phyloP scores from a whole-genome alignment of 2,329 filamentous ascomycete species.

The Aureobasidium vineae region DNA sequence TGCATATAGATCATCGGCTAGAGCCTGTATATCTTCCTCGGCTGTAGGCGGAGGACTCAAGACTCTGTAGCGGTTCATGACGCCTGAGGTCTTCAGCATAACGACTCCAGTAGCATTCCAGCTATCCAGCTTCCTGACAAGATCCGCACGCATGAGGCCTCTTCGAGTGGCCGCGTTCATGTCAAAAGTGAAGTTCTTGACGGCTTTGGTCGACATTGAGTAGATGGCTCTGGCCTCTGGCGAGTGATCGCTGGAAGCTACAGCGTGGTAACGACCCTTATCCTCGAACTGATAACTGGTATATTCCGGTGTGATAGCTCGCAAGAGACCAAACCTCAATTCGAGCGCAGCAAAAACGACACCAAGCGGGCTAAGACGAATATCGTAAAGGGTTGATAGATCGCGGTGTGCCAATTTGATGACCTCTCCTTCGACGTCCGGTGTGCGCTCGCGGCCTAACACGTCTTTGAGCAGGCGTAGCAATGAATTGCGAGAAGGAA shows the following conservation, averaged over 20 bases:
- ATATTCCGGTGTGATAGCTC: conserved; percentile 59
- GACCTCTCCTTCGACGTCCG: conserved; percentile 42
- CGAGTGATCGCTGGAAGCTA: conserved; percentile 41
- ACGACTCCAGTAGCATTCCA: conserved; percentile 53
- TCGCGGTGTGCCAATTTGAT: conserved; percentile 50
- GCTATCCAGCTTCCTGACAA: conserved; percentile 56
- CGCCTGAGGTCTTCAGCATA: conserved; percentile 52
- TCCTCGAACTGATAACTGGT: conserved; percentile 54
- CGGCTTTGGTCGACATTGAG: conserved; percentile 43
- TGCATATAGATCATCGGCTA: conserved; percentile 51
- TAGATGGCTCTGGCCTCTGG: conserved; percentile 49
- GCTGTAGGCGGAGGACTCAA: conserved; percentile 49
- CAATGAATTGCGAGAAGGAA: conserved; percentile 55
- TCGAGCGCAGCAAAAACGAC: conserved; percentile 60
- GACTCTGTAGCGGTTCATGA: conserved; percentile 56
- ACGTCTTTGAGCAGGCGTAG: conserved; percentile 52
- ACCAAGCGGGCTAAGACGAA: conserved; percentile 41
- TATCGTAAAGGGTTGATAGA: conserved; percentile 54
- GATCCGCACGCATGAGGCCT: conserved; percentile 45
- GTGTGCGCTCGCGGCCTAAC: conserved; percentile 40
- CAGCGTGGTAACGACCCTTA: conserved; percentile 25
- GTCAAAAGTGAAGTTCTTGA: conserved; percentile 51
- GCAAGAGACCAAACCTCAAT: conserved; percentile 56
- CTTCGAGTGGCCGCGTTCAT: conserved; percentile 43
- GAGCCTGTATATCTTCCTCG: conserved; percentile 43